Base-by-base conservation (phyloP, 2,329 filamentous ascomycete species). In the Botrytis fabae region DNA sequence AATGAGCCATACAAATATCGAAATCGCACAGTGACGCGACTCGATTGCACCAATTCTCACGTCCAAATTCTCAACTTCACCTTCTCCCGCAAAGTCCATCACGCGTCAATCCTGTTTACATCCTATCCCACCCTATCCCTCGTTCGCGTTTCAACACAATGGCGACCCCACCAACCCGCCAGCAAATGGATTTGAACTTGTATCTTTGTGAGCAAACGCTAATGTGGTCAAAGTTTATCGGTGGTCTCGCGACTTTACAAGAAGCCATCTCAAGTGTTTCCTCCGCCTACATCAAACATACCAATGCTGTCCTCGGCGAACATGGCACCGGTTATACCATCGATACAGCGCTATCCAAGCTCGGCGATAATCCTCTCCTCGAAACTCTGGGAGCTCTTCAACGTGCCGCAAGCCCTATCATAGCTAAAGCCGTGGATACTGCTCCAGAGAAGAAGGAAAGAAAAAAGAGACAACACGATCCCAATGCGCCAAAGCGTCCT, bases 401-500 rank as follows among this genome's bases (percentile, higher is more conserved):
- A 72, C 82, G 82, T 69, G 80, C 81, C 25, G 76, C 79, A 48
- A 83, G 81, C 74, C 81, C 82, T 40, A 74, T 74, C 42, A 78
- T 83, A 70, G 78, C 81, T 44, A 83, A 82, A 35, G 86, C 86
- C 38, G 68, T 48, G 7, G 84, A 82, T 20, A 86, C 86, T 38
- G 87, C 85, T 16, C 88, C 90, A 79, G 89, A 90, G 82, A 92
- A 94, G 88, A 94, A 94, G 87, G 94, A 96, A 87, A 91, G 93
- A 83, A 95, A 96, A 88, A 95, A 95, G 86, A 89, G 91, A 75
- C 90, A 90, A 60, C 91, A 93, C 80, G 95, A 98, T 82, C 95
- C 95, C 78, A 97, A 97, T 82, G 95, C 95, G 10, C 95, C 95
- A 74, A 98, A 98, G 89, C 91, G 95, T 69, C 95, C 95, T 14